Base-by-base conservation (phyloP, 352 stramenopile species). In the Phytopythium delawarense region DNA sequence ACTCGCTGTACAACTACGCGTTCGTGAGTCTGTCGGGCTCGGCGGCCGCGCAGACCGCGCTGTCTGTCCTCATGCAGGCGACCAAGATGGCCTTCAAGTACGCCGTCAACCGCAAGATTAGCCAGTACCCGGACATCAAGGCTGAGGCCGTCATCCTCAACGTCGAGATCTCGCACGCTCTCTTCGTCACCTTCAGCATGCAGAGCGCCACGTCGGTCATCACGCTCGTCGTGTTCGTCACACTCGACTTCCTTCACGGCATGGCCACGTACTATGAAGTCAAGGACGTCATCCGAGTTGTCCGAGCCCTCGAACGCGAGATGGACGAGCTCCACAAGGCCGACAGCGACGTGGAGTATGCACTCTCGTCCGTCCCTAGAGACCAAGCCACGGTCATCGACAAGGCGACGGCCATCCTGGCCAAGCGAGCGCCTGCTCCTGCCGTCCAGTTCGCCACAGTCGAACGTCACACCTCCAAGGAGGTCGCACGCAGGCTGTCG, bases 161-260 rank as follows among this genome's bases (percentile, higher is more conserved):
- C 25, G 59, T 81, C n/a, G 66, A 82, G 25, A 69, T 82, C 21
- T 80, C 76, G 46, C 76, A 71, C 48, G 67, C 74, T 12, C 56
- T 82, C 0, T 85, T 78, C 53, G 66, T 76, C 35, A 61, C 69
- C 4, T 80, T 66, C 37, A 81, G 74, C 52, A 72, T 82, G 65
- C 73, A 84, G 34, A 79, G 67, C 35, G 64, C 76, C 0, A 66
- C 61, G 0, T 82, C 74, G 9, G 53, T 78, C 39, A 57, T 28
- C 32, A 81, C 65, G 3, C 76, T 62, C 7, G 11, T 71, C 0
- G 61, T 57, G 7, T 44, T 77, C 7, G 70, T 73, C 7, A 39
- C 32, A 2, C 56, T 77, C 21, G 74, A 79, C 32, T 62, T 48
- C 2, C 37, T 49, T 2, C 68, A 75, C 46, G 65, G 65, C 52